phyloP scores from a whole-genome alignment of 1,284 basidiomycete genomes.

The Vanrija pseudolonga region DNA sequence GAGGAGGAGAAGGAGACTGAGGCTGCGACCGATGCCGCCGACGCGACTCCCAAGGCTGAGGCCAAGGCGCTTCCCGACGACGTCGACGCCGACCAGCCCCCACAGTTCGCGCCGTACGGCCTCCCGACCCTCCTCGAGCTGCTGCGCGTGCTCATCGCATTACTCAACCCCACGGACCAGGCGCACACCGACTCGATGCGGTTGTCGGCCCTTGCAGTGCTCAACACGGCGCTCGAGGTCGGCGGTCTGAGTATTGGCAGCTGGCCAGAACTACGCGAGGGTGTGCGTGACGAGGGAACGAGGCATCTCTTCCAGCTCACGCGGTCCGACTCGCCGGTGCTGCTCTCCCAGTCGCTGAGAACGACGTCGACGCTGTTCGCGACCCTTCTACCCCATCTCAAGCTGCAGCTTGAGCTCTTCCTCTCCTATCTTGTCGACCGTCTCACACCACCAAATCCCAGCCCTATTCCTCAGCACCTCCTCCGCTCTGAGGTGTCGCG shows the following conservation, averaged over 20 bases:
- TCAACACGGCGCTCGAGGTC: conserved; percentile 86
- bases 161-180: conserved; percentile 89
- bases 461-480: conserved; percentile 33
- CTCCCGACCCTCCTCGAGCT: conserved; percentile 91
- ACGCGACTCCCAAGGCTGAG: too few relatives aligned
- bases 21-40: not conserved
- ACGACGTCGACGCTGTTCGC: conserved; percentile 85
- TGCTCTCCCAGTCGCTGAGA: conserved; percentile 77
- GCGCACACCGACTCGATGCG: conserved; percentile 96
- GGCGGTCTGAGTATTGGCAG: conserved; percentile 69
- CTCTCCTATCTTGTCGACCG: conserved; percentile 90
- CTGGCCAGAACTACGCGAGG: conserved; percentile 53
- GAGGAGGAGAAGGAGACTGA: not conserved
- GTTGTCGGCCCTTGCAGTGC: conserved; percentile 77
- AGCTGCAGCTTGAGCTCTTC: conserved; percentile 95
- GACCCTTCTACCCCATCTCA: conserved; percentile 79
- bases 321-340: conserved; percentile 74
- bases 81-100: not conserved
- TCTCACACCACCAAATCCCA: conserved; percentile 60
- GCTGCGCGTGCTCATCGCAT: conserved; percentile 87
- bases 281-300: conserved; percentile 72
- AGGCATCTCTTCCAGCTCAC: conserved; percentile 93
- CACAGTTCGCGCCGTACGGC: conserved; percentile 61
- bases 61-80: not conserved
- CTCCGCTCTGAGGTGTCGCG: conserved; percentile 42